These are phyloP conservation scores for Closterium sp. DNA, from an alignment of 139 green algal genomes.

Conservation along the genomic window DNA sequence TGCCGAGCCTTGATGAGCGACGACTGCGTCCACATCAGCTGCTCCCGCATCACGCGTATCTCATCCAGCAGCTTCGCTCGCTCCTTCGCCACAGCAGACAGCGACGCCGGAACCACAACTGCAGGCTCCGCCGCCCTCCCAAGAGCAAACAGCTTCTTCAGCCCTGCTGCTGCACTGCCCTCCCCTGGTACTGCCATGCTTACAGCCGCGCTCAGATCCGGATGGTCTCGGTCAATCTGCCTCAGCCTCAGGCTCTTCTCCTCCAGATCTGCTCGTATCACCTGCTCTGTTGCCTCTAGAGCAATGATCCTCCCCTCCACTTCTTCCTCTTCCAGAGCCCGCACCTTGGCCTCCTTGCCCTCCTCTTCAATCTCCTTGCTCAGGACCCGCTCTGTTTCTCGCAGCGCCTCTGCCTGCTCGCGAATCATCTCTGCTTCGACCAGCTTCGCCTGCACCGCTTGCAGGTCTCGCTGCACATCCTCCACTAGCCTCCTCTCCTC, in stretches of 20 bases:
- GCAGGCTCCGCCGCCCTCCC: not conserved
- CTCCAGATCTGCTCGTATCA: not conserved
- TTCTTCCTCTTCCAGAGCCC: not conserved
- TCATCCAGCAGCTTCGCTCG: not conserved
- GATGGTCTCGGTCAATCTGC: not conserved
- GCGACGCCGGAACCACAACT: not conserved
- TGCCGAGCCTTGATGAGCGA: not conserved
- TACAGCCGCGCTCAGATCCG: not conserved
- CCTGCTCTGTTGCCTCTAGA: not conserved
- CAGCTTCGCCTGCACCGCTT: not conserved
- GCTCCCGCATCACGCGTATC: slow-evolving; percentile 1
- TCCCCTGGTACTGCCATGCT: not conserved
- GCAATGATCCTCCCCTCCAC: slow-evolving; percentile 2
- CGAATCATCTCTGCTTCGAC: not conserved
- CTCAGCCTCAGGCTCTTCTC: not conserved
- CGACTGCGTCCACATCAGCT: not conserved
- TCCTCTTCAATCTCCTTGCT: not conserved
- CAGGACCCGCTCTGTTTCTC: not conserved
- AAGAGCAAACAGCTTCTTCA: not conserved
- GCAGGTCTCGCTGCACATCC: not conserved
- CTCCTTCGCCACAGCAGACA: not conserved
- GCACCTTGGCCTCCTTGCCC: not conserved
- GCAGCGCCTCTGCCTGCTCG: slow-evolving; percentile 5
- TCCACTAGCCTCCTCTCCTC: not conserved
- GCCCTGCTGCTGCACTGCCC: not conserved